These are phyloP conservation scores for Annona cherimola DNA, from an alignment of 164 flowering plant genomes.

Conservation along the genomic window DNA sequence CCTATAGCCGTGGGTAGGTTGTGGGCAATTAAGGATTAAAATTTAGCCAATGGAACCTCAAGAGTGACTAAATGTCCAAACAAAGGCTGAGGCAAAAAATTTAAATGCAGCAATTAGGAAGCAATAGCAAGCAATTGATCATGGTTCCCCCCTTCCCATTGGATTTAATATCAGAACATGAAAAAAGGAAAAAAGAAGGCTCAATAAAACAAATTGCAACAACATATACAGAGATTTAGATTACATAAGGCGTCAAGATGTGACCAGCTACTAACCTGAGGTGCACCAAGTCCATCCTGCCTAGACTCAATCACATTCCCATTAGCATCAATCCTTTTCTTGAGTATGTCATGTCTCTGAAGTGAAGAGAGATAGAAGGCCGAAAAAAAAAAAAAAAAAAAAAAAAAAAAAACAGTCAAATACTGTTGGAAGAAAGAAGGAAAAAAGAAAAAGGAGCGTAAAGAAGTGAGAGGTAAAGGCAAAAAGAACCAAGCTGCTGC, in stretches of 20 bases:
- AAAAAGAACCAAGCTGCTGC: not conserved
- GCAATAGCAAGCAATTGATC: no score
- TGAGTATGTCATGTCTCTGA: constrained; percentile 78
- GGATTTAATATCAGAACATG: not conserved
- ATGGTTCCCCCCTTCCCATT: not conserved
- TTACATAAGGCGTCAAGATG: not conserved
- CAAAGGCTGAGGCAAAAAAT: no score
- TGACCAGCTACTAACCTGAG: constrained; percentile 46
- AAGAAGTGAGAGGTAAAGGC: not conserved
- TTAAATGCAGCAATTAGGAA: no score
- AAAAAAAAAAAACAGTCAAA: not conserved
- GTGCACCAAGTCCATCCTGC: constrained; percentile 68
- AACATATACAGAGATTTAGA: not conserved
- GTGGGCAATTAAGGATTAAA: no score
- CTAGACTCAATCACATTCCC: constrained; percentile 66
- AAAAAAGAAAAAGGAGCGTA: not conserved
- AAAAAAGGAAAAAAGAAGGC: not conserved
- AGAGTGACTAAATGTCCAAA: no score
- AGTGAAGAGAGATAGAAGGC: not conserved
- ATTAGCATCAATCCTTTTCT: constrained; percentile 62
- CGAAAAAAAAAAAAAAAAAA: not conserved
- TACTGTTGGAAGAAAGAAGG: not conserved
- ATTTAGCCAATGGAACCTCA: no score
- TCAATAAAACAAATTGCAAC: not conserved
- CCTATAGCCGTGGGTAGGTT: no score